Percentiles rank a stretch among this genome's conserved stretches.
Conservation (phyloP, 2,329 filamentous ascomycete genomes). For the Beauveria rudraprayagi region DNA sequence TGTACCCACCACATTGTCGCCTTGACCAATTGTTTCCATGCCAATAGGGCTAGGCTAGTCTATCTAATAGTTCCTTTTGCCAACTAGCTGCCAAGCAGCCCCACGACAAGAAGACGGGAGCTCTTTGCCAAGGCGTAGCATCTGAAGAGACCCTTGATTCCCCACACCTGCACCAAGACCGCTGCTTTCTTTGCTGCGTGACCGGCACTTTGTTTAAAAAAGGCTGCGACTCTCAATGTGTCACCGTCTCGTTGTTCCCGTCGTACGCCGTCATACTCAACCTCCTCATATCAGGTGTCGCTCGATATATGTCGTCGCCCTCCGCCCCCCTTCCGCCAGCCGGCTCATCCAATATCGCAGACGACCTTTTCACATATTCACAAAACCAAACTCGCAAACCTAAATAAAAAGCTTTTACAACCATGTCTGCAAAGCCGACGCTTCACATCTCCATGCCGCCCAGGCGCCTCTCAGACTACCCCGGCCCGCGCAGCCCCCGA, state of each 20-base stretch:
- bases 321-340: neutral
- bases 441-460: conserved; percentile 11
- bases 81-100: neutral
- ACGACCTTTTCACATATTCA: neutral
- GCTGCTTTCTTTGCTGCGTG: conserved; percentile 2
- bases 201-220: conserved; percentile 5
- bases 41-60: no score
- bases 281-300: neutral
- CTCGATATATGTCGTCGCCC: neutral
- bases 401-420: neutral
- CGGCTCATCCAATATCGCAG: neutral
- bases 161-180: conserved; percentile 1
- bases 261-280: neutral
- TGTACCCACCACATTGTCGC: conserved; percentile 2
- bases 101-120: neutral
- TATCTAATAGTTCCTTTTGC: neutral
- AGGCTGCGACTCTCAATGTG: conserved; percentile 6
- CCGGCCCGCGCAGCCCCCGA: conserved; percentile 21
- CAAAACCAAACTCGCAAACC: neutral
- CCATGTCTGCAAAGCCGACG: conserved; percentile 10
- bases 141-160: conserved; percentile 6
- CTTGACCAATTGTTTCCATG: neutral
- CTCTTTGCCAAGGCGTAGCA: neutral
- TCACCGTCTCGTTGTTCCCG: conserved; percentile 1
- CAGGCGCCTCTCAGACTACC: conserved; percentile 9